Evolutionary conservation across 352 stramenopile genomes (phyloP), one percentile per base, ranked within the genome.

Genomic region (Phytophthora capsici): DNA sequence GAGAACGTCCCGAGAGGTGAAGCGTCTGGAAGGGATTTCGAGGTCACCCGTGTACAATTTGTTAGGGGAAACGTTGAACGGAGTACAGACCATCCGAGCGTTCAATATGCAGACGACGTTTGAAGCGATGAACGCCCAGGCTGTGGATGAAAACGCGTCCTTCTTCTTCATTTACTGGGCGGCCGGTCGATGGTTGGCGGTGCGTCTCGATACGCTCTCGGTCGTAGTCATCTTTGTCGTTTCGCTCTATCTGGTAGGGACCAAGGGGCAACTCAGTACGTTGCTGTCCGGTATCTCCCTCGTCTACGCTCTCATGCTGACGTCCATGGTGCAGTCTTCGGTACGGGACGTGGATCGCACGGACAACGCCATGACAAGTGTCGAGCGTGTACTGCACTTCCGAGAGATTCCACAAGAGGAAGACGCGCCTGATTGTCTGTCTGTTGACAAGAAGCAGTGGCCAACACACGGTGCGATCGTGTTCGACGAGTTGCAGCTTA

Each of bases 11-110:
- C 63, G 77, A 14, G 95, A 98, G 59, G 69, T 98, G 13, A 98
- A 98, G 78, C 84, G 96, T 9, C 82, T 99, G 17, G 96, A 99
- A 63, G 88, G 88, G 8, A 76, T 98, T 63, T 81, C 66, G 3
- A 64, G 77, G 16, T 76, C 88, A n/a, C 96, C 97, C 12, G 85
- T 99, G n/a, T 99, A 97, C 78, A 88, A 89, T 8, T 75, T 98
- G 36, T 83, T 98, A n/a, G 78, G 77, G 12, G 95, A 99, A 76
- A 98, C 83, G 17, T 66, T 99, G 8, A 87, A 87, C 56, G 97
- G 97, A 5, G 77, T 99, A 9, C 59, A 90, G 2, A 98, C 90
- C 4, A 98, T 64, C 36, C 61, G 61, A 9, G 61, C 54, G 19
- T 69, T 69, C 46, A 55, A 57, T n/a, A 58, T 69, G 99, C 28